Base-by-base conservation (phyloP, 768 basidiomycete genomes). In the Mycena haematopus region DNA sequence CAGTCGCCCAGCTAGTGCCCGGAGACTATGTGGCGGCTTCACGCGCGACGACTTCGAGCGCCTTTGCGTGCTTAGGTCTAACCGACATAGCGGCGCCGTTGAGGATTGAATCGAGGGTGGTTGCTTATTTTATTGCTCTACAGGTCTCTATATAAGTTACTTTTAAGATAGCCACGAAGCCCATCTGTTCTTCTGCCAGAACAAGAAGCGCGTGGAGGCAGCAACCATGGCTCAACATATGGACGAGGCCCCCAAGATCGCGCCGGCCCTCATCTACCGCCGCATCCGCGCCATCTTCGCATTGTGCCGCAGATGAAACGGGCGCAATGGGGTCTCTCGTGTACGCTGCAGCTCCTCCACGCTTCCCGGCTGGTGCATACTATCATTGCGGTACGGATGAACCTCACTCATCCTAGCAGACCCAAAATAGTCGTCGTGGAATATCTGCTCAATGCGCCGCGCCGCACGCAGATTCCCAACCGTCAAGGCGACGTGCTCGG, bases 361-460 rank as follows among this genome's bases (percentile, higher is more conserved):
- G 25, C 25, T 60, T 9, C 4, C 1, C 19, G 63, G 63, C 17
- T 65, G 58, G 44, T 58, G 51, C 13, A 25, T 21, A 15, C 29
- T 15, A 9, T 9, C 21, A 6, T 15, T 27, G 52, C 63, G 52
- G 42, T 64, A 65, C 22, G 64, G 64, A 40, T 61, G 64, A 33
- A 65, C 59, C 0, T 35, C 22, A 36, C 56, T 65, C 44, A 65
- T 49, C 44, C 64, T 35, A 4, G 60, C 52, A 6, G 31, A 15
- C 35, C 44, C 31, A 21, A 56, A 33, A 25, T 57, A 50, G 15
- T 56, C 15, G 59, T 61, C 54, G 17, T 54, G 36, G 40, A 53
- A 65, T 15, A 61, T 36, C 6, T 35, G 59, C 46, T 65, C 64
- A 36, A 65, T 53, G 52, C 60, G 59, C 45, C 51, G 52, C 22